These are phyloP conservation scores for Microstroma glucosiphilum DNA, from an alignment of 1,284 basidiomycete genomes.

Conservation along the genomic window DNA sequence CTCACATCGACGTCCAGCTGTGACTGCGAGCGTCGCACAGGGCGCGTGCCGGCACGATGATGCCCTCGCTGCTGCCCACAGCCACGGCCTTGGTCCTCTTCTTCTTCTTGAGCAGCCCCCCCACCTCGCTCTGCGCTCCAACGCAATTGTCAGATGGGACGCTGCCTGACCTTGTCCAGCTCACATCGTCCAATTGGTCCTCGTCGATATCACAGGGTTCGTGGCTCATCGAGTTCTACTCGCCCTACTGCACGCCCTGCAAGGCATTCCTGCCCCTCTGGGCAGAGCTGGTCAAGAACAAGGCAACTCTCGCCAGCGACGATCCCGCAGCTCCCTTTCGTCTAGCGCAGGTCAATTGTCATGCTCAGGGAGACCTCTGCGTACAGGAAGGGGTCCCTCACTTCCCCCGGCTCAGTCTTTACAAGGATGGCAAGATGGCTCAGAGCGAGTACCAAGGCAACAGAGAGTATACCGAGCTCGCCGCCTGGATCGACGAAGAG, in stretches of 20 bases:
- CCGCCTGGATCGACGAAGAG: slow-evolving; percentile 34
- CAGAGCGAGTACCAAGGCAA: slow-evolving; percentile 26
- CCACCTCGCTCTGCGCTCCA: neutral
- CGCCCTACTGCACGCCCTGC: slow-evolving; percentile 75
- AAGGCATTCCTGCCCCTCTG: slow-evolving; percentile 73
- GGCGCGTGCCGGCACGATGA: no score
- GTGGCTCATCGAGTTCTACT: slow-evolving; percentile 48
- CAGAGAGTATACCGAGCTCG: slow-evolving; percentile 34
- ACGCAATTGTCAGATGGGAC: slow-evolving; percentile 2
- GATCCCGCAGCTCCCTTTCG: slow-evolving; percentile 41
- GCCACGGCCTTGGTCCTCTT: neutral
- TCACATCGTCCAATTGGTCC: slow-evolving; percentile 37
- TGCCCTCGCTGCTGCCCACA: neutral
- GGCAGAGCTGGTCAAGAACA: slow-evolving; percentile 62
- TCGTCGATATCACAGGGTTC: slow-evolving; percentile 30
- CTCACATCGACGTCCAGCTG: no score
- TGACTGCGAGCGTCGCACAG: neutral
- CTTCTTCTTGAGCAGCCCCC: no score
- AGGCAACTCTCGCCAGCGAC: slow-evolving; percentile 57
- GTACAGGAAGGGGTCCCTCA: slow-evolving; percentile 29
- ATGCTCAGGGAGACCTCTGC: slow-evolving; percentile 36
- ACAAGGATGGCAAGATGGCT: slow-evolving; percentile 35
- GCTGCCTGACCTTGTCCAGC: slow-evolving; percentile 12
- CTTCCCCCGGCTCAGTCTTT: slow-evolving; percentile 33
- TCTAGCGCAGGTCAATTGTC: slow-evolving; percentile 46